phyloP scores from a whole-genome alignment of 495 filamentous ascomycete genomes.

The Neurospora intermedia region DNA sequence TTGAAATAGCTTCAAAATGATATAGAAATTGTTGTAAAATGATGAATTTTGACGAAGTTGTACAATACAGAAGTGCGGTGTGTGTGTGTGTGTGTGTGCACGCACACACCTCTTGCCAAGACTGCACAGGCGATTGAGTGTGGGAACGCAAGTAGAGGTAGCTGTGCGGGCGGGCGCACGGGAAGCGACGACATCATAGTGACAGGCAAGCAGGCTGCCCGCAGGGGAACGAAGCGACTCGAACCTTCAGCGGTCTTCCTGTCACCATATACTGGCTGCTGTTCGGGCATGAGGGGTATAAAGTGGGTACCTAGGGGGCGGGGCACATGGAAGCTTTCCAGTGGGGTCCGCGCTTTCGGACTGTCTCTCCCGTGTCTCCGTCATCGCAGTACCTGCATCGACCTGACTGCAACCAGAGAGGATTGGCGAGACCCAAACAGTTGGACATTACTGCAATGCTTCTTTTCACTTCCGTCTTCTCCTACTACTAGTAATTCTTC shows the following conservation, averaged over 20 bases:
- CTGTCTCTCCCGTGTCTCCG: not conserved
- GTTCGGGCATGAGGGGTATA: not conserved
- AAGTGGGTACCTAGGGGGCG: not conserved
- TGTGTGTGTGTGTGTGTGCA: too few species aligned
- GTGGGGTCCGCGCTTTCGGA: not conserved
- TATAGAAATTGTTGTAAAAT: too few species aligned
- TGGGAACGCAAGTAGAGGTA: not conserved
- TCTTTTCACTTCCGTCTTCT: not conserved
- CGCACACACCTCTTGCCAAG: too few species aligned
- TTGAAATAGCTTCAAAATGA: too few species aligned
- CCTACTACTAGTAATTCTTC: not conserved
- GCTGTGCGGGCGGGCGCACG: not conserved
- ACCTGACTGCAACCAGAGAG: not conserved
- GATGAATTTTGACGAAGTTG: too few species aligned
- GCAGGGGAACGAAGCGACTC: conserved; percentile 11
- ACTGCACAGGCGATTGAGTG: too few species aligned
- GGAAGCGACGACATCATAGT: conserved; percentile 4
- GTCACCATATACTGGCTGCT: not conserved
- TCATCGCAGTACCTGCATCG: not conserved
- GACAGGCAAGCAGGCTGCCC: not conserved
- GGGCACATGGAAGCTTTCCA: not conserved
- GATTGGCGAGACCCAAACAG: not conserved
- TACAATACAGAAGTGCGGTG: too few species aligned
- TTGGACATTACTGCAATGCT: not conserved
- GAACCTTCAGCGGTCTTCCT: conserved; percentile 10